Base-by-base conservation (phyloP, 352 stramenopile species). In the Discostella stelligera region DNA sequence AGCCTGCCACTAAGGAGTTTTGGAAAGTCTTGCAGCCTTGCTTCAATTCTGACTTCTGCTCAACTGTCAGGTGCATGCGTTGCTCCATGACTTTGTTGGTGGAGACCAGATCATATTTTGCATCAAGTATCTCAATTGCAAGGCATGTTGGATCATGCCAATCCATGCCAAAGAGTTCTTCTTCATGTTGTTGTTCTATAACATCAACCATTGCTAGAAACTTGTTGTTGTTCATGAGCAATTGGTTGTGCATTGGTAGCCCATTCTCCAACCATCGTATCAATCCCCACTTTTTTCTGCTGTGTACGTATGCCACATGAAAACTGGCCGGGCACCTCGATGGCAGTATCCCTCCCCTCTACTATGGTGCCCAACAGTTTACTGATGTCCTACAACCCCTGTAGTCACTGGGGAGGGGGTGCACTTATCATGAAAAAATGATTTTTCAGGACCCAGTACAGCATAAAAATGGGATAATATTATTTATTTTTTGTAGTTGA, bases 201-300 rank as follows among this genome's bases (percentile, higher is more conserved):
- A 27, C 21, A 32, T 58, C 25, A 32, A 50, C 41, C 20, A 62
- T 68, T 9, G 11, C 37, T 20, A 52, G 27, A n/a, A 54, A 56
- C 13, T 30, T 8, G 25, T 50, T 0, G 14, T 7, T 4, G 10
- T 39, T 20, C 5, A 71, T 21, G 7, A 10, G 6, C 9, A 3
- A 10, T 10, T 0, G 2, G 3, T 44, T 11, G 52, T 23, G 4
- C 25, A 78, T 49, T 16, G 50, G 61, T 3, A 67, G 10, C 1
- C 21, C 48, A 21, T 21, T 67, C 8, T 53, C 55, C 21, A 63
- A 66, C 70, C 70, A 80, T 53, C 66, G 25, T 4, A 84, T 59
- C n/a, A n/a, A n/a, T n/a, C n/a, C n/a, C n/a, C n/a, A n/a, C n/a
- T n/a, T n/a, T n/a, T n/a, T n/a, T n/a, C n/a, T n/a, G n/a, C n/a